Conservation (phyloP, 1,139 yeast species). For the Yamadazyma oceani region DNA sequence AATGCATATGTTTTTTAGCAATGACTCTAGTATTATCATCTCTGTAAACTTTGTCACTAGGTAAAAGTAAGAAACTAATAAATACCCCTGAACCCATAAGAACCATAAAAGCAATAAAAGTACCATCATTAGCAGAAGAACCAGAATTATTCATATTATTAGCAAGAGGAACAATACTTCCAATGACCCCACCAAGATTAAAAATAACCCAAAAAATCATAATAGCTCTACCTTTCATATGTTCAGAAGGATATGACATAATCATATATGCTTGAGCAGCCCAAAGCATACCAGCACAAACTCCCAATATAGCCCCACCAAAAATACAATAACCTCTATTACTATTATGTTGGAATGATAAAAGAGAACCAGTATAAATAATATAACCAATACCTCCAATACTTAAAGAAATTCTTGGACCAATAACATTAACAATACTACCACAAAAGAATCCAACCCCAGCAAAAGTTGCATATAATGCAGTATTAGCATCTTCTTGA, state of each 20-base stretch:
- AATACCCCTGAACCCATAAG: conserved; percentile 51
- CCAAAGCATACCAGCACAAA: conserved; percentile 60
- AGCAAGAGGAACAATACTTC: conserved; percentile 56
- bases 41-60: conserved; percentile 49
- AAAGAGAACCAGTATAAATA: conserved; percentile 52
- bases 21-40: conserved; percentile 49
- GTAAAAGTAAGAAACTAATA: conserved; percentile 36
- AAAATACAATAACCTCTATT: conserved; percentile 57
- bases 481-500: conserved; percentile 54
- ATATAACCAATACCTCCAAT: conserved; percentile 61
- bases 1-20: conserved; percentile 39
- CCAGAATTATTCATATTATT: conserved; percentile 40
- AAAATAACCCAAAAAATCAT: conserved; percentile 63
- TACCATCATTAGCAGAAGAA: conserved; percentile 49
- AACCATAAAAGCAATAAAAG: conserved; percentile 57
- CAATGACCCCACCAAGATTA: conserved; percentile 64
- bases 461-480: conserved; percentile 57
- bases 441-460: conserved; percentile 62
- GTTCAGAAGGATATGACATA: conserved; percentile 59
- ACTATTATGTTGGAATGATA: conserved; percentile 49
- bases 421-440: conserved; percentile 54
- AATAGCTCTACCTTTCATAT: conserved; percentile 53
- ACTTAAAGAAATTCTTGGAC: conserved; percentile 47
- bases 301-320: conserved; percentile 58
- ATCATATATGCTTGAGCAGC: conserved; percentile 61